Evolutionary conservation across 164 flowering plant genomes (phyloP).

Genomic region (Brasenia schreberi): DNA sequence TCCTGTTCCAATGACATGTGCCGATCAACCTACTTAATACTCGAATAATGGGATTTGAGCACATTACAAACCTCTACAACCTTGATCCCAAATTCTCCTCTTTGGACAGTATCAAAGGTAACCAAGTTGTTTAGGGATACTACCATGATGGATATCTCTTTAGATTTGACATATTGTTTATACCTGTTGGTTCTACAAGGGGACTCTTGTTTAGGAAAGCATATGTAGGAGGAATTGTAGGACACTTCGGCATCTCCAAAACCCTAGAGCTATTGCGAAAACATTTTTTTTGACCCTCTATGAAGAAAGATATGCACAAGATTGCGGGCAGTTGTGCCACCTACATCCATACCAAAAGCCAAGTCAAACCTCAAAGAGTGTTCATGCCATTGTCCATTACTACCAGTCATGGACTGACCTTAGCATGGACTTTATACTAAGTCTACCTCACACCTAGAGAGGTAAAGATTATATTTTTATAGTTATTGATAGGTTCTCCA

Average conservation of each 20-base stretch:
- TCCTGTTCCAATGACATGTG: neutral
- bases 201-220: neutral
- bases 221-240: neutral
- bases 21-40: neutral
- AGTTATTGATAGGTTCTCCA: no score
- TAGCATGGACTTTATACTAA: neutral
- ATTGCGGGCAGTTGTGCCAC: neutral
- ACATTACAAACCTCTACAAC: no score
- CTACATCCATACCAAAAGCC: neutral
- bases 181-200: neutral
- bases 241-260: neutral
- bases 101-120: no score
- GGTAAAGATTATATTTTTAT: neutral
- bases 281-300: neutral
- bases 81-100: no score
- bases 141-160: constrained; percentile 1
- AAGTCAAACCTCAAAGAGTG: no score
- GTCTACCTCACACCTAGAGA: neutral
- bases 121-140: neutral
- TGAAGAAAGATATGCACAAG: neutral
- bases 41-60: no score
- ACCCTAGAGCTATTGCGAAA: neutral
- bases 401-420: neutral
- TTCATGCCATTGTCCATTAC: no score
- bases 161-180: neutral